Evolutionary conservation across 2,329 filamentous ascomycete species (phyloP).

Genomic region (Trichoderma semiorbis): DNA sequence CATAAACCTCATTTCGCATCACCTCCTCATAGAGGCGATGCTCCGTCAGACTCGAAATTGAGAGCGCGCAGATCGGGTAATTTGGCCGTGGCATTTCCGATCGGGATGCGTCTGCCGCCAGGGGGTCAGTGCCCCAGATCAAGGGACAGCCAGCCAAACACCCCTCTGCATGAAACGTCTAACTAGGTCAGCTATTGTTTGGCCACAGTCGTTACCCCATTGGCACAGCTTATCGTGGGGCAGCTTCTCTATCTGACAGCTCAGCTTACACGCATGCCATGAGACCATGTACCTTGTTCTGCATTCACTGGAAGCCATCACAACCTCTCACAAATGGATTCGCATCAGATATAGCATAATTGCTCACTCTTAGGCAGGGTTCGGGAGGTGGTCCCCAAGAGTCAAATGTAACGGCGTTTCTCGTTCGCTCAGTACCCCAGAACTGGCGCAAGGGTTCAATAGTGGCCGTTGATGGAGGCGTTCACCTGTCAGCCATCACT

Average conservation of each 20-base stretch:
- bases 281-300: neutral
- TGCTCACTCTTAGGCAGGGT: constrained; percentile 55
- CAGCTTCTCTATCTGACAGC: constrained; percentile 1
- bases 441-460: constrained; percentile 80
- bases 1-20: neutral
- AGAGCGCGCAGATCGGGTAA: constrained; percentile 15
- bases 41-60: constrained; percentile 2
- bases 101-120: constrained; percentile 17
- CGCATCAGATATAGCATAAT: constrained; percentile 9
- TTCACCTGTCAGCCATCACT: constrained; percentile 82
- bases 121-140: constrained; percentile 14
- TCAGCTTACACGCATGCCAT: constrained; percentile 5
- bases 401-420: constrained; percentile 82
- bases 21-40: neutral
- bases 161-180: constrained; percentile 16
- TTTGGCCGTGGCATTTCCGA: constrained; percentile 17
- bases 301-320: neutral
- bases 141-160: constrained; percentile 6
- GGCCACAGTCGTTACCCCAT: neutral
- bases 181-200: constrained; percentile 7
- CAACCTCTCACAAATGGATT: neutral
- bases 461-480: constrained; percentile 90
- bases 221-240: constrained; percentile 11
- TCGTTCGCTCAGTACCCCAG: constrained; percentile 76
- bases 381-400: constrained; percentile 86